Percentiles rank a stretch among this genome's conserved stretches.
Conservation (phyloP, 2,329 filamentous ascomycete genomes). For the Emydomyces testavorans region DNA sequence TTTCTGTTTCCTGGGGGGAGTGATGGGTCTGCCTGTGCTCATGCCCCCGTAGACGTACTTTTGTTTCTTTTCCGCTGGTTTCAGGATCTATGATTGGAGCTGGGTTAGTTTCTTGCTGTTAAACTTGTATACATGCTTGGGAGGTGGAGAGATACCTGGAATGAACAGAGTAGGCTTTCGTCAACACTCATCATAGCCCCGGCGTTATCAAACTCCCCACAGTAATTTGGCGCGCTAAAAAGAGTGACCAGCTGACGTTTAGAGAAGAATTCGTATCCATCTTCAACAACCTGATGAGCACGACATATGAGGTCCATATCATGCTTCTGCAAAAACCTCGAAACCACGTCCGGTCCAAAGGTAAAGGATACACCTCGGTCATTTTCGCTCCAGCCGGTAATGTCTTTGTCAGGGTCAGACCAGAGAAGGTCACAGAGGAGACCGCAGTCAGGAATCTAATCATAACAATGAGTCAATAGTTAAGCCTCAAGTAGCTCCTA, state of each 20-base stretch:
- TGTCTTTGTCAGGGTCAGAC: constrained; percentile 99
- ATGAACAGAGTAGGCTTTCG: constrained; percentile 94
- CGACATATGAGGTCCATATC: constrained; percentile 99
- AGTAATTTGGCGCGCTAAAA: constrained; percentile 98
- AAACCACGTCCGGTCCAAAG: constrained; percentile 94
- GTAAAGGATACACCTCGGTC: constrained; percentile 98
- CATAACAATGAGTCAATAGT: constrained; percentile 32
- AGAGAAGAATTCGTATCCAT: constrained; percentile 99
- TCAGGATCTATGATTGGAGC: constrained; percentile 62
- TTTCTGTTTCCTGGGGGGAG: constrained; percentile 60
- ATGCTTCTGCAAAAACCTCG: constrained; percentile 94
- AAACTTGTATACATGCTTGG: constrained; percentile 1
- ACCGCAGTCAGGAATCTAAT: constrained; percentile 91
- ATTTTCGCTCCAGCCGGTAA: constrained; percentile 98
- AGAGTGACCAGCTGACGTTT: constrained; percentile 95
- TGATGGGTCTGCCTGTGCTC: constrained; percentile 57
- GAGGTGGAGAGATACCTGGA: constrained; percentile 58
- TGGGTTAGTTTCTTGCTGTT: constrained; percentile 13
- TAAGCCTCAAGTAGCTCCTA: constrained; percentile 21
- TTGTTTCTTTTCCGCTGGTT: constrained; percentile 99
- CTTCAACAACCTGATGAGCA: constrained; percentile 96
- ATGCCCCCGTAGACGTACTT: constrained; percentile 83
- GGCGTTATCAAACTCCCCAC: constrained; percentile 97
- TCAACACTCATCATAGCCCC: constrained; percentile 99
- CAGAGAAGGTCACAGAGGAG: constrained; percentile 94